phyloP scores from a whole-genome alignment of 768 basidiomycete genomes.

The Pleurotus tuber-regium region DNA sequence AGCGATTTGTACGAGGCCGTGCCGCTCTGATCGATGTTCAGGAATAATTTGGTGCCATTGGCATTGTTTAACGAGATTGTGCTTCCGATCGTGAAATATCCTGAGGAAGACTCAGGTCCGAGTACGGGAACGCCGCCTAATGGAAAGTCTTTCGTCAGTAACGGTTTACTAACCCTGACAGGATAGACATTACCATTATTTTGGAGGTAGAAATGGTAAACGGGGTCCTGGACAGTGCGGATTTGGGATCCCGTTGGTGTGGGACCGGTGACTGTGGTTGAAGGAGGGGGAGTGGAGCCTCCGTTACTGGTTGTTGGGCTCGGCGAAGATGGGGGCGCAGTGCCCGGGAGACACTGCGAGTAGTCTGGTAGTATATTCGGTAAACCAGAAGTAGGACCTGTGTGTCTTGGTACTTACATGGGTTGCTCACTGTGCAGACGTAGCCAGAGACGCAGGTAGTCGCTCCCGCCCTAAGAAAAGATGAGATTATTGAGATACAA shows the following conservation, averaged over 20 bases:
- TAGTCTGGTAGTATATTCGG: constrained; percentile 34
- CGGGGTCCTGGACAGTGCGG: constrained; percentile 48
- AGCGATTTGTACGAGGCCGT: constrained; percentile 49
- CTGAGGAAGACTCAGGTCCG: constrained; percentile 50
- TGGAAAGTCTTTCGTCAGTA: too few relatives aligned
- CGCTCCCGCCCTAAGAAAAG: constrained; percentile 33
- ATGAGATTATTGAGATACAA: not conserved
- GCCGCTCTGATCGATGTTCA: constrained; percentile 43
- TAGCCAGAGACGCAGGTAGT: constrained; percentile 43
- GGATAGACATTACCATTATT: constrained; percentile 43
- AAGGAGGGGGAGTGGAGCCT: constrained; percentile 18
- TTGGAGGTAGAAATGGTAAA: constrained; percentile 58
- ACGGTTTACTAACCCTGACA: too few relatives aligned
- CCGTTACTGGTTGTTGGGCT: constrained; percentile 20
- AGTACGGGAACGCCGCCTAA: constrained; percentile 47
- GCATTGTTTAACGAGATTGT: constrained; percentile 44
- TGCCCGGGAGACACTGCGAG: constrained; percentile 50
- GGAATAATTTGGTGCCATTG: constrained; percentile 40
- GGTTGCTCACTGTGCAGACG: constrained; percentile 37
- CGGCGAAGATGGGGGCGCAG: constrained; percentile 24
- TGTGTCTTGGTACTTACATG: constrained; percentile 26
- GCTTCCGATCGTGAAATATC: constrained; percentile 46
- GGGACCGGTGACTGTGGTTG: constrained; percentile 31
- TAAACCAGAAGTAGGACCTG: not conserved
- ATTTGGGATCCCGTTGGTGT: constrained; percentile 46